Percentiles rank a stretch among this genome's conserved stretches.
phyloP scores from a whole-genome alignment of 2,329 filamentous ascomycete species.

The Penicillium sclerotiorum region DNA sequence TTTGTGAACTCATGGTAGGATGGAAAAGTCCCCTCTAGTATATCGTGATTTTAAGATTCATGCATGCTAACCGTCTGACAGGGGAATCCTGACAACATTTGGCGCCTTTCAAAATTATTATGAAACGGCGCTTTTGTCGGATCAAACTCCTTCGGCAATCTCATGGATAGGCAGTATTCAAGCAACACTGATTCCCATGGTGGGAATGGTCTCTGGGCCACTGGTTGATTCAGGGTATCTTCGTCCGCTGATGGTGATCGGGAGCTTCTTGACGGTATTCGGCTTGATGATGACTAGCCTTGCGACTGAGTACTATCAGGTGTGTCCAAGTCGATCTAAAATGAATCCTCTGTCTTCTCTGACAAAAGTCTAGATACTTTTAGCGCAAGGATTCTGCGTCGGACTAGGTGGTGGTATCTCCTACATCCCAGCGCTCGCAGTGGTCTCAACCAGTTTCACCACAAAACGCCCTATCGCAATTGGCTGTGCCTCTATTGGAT shows the following conservation, averaged over 20 bases:
- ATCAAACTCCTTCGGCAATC: conserved; percentile 45
- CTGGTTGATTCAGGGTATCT: conserved; percentile 53
- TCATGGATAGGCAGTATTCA: conserved; percentile 54
- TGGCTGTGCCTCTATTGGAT: conserved; percentile 59
- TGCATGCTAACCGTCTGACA: conserved; percentile 13
- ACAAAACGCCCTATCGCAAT: conserved; percentile 59
- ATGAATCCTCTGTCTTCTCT: not conserved
- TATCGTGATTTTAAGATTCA: not conserved
- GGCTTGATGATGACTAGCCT: conserved; percentile 36
- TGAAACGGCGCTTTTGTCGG: conserved; percentile 38
- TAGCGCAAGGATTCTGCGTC: conserved; percentile 47
- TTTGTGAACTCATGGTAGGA: conserved; percentile 39
- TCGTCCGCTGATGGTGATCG: conserved; percentile 41
- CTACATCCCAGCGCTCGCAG: conserved; percentile 35
- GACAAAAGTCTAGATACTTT: conserved; percentile 39
- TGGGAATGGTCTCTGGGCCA: conserved; percentile 53
- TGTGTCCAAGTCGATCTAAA: conserved; percentile 1
- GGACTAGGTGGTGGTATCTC: conserved; percentile 35
- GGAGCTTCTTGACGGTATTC: conserved; percentile 43
- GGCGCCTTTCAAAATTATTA: conserved; percentile 56
- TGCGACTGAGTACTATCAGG: conserved; percentile 33
- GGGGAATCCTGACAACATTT: conserved; percentile 50
- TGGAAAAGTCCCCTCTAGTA: not conserved
- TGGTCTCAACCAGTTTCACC: conserved; percentile 38
- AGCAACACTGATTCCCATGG: conserved; percentile 50